phyloP scores from a whole-genome alignment of 106 monocot genomes.

The Dendrobium huoshanense region DNA sequence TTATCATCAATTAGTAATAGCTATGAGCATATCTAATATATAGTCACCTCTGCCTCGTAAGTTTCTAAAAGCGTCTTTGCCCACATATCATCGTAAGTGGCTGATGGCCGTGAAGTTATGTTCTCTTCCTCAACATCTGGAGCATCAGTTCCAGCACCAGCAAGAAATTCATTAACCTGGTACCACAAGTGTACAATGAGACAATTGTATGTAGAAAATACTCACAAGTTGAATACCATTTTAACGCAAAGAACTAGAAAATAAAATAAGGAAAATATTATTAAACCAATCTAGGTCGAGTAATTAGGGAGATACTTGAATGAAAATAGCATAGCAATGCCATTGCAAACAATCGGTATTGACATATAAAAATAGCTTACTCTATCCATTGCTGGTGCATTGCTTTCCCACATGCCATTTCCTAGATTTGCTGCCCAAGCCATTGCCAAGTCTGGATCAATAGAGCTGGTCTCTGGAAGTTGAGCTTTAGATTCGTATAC shows the following conservation, averaged over 20 bases:
- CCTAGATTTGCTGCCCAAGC: conserved; percentile 93
- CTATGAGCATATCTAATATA: conserved; percentile 1
- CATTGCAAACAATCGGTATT: neutral
- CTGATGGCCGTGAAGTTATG: conserved; percentile 61
- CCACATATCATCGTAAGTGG: conserved; percentile 90
- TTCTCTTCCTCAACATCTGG: conserved; percentile 97
- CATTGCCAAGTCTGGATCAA: conserved; percentile 94
- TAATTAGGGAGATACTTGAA: neutral
- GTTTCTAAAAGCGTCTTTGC: conserved; percentile 85
- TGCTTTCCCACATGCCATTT: conserved; percentile 64
- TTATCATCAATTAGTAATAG: neutral
- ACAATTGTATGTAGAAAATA: neutral
- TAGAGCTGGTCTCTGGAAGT: conserved; percentile 41
- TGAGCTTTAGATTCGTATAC: conserved; percentile 66
- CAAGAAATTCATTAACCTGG: conserved; percentile 97
- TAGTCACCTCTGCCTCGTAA: conserved; percentile 72
- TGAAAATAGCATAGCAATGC: no score
- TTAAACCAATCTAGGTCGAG: conserved; percentile 1
- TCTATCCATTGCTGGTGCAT: conserved; percentile 78
- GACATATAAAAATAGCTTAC: conserved; percentile 34
- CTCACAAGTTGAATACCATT: neutral
- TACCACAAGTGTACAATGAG: neutral
- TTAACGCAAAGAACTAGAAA: neutral
- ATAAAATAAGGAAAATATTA: neutral
- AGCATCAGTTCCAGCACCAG: conserved; percentile 97